These are phyloP conservation scores for Waltiozyma sp. DNA, from an alignment of 1,139 yeast genomes.

Conservation along the genomic window DNA sequence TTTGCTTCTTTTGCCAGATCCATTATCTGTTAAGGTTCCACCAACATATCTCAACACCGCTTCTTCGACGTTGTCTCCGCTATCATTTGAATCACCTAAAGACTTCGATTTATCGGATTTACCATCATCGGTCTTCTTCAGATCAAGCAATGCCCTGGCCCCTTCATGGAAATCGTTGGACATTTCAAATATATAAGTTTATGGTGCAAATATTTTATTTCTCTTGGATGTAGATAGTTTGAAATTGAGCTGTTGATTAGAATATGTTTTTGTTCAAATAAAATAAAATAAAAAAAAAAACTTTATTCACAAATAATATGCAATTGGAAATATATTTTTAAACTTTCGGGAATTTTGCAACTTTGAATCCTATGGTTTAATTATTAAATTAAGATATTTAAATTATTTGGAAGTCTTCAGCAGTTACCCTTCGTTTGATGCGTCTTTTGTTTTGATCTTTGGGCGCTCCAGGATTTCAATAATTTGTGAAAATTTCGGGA, in stretches of 20 bases:
- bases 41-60: constrained; percentile 67
- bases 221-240: neutral
- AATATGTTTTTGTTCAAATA: too few species aligned
- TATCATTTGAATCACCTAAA: constrained; percentile 6
- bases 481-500: neutral
- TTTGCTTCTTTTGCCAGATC: constrained; percentile 13
- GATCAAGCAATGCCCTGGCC: constrained; percentile 21
- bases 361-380: too few species aligned
- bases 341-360: neutral
- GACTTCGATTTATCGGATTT: constrained; percentile 1
- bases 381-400: too few species aligned
- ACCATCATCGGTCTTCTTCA: constrained; percentile 17
- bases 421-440: neutral
- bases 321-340: too few species aligned
- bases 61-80: constrained; percentile 39
- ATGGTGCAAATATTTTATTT: too few species aligned
- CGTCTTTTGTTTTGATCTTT: neutral
- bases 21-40: constrained; percentile 28
- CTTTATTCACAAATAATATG: too few species aligned
- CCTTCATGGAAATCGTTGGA: constrained; percentile 18
- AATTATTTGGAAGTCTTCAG: too few species aligned
- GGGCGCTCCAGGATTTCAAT: too few species aligned
- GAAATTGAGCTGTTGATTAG: too few species aligned
- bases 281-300: too few species aligned
- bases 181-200: too few species aligned